Base-by-base conservation (phyloP, 2,329 filamentous ascomycete species). In the Alternaria sp. region DNA sequence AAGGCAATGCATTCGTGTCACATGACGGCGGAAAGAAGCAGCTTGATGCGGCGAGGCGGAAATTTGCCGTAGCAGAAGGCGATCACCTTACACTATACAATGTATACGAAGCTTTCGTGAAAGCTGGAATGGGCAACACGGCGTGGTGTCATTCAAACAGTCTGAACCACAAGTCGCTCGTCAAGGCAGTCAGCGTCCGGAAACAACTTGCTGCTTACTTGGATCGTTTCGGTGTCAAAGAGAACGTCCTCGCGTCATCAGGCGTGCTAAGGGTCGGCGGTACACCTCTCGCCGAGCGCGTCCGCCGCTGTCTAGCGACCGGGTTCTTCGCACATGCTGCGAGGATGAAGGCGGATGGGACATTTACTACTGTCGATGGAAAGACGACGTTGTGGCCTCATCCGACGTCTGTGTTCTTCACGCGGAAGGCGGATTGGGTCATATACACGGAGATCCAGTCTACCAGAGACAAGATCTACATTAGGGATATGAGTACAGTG, bases 241-340 rank as follows among this genome's bases (percentile, higher is more conserved):
- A 75, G 26, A 68, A 59, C 12, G 25, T 51, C 89, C 47, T 89
- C 89, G 56, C 82, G 7, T 70, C 75, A 2, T 73, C 78, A 4
- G 71, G 76, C 28, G 73, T 78, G 3, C 47, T 80, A 23, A 72
- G 77, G 78, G 82, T 78, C 0, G 82, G 81, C 4, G 83, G 82
- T 0, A 75, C 75, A 20, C 82, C 84, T 44, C 85, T 89, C 68
- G 87, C 89, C 2, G 92, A 97, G 73, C 86, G 91, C 67, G 95
- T 98, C 65, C 86, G 91, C 60, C 87, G 93, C 55, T 97, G 95
- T 80, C 86, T 99, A 23, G 94, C 95, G 3, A 88, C 91, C 4
- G 96, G 95, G 0, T 98, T 93, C 81, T 99, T 98, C 81, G 91
- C 94, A 1, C 93, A 98, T 78, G 94, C 93, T 5, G 96, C 96